These are phyloP conservation scores for Penicillium aurantiogriseum DNA, from an alignment of 2,329 filamentous ascomycete species.

Conservation along the genomic window DNA sequence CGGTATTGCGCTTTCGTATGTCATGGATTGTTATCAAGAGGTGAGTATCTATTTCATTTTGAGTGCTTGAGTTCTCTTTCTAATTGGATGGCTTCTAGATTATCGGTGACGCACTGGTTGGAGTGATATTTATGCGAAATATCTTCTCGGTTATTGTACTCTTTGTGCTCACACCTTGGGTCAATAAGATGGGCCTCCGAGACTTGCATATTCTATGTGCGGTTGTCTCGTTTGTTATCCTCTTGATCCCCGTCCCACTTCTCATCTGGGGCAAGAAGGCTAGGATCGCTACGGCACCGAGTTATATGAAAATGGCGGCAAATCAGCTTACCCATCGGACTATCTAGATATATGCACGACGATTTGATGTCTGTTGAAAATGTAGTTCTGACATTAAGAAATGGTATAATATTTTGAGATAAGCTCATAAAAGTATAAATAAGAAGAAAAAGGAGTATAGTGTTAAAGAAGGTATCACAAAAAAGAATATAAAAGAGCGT, in stretches of 20 bases:
- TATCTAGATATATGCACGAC: neutral
- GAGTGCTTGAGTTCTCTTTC: neutral
- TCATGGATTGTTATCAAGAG: conserved; percentile 33
- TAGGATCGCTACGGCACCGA: conserved; percentile 14
- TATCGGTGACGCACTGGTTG: conserved; percentile 48
- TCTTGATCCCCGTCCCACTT: conserved; percentile 22
- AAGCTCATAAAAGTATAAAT: neutral
- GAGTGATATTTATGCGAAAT: conserved; percentile 48
- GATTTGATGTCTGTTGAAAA: no score
- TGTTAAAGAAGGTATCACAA: conserved; percentile 1
- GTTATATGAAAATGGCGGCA: conserved; percentile 19
- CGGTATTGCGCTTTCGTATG: conserved; percentile 29
- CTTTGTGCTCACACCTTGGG: conserved; percentile 47
- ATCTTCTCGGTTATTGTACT: conserved; percentile 45
- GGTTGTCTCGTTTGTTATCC: conserved; percentile 15
- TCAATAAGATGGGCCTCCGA: conserved; percentile 22
- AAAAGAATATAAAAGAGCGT: neutral
- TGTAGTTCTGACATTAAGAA: neutral
- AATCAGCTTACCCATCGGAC: conserved; percentile 20
- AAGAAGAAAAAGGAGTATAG: neutral
- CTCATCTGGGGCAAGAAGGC: conserved; percentile 28
- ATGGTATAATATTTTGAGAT: neutral
- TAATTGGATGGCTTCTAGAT: conserved; percentile 34
- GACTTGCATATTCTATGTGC: conserved; percentile 23
- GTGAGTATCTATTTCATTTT: conserved; percentile 12